Evolutionary conservation across 306 rosid genomes (phyloP).

Genomic region (Potentilla sterilis): DNA sequence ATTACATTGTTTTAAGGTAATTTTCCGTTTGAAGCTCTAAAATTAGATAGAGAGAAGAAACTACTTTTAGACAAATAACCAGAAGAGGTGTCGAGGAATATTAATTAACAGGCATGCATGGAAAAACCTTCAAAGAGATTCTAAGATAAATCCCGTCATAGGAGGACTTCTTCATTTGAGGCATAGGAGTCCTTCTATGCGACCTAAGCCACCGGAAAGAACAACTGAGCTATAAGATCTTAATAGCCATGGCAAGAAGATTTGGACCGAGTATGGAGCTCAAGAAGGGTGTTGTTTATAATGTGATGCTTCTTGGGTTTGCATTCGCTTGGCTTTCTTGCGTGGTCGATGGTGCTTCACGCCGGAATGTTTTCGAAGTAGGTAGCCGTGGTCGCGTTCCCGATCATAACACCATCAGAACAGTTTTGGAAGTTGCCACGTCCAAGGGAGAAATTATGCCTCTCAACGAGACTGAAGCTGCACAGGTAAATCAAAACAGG

Average conservation of each 20-base stretch:
- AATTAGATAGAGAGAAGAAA: neutral
- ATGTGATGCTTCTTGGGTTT: conserved; percentile 8
- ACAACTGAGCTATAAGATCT: conserved; percentile 2
- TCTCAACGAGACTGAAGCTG: conserved; percentile 14
- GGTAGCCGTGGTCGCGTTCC: neutral
- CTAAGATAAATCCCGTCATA: conserved; percentile 14
- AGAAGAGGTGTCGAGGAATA: neutral
- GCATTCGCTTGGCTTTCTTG: conserved; percentile 12
- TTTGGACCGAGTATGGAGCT: conserved; percentile 6
- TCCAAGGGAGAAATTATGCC: neutral
- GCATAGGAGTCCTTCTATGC: conserved; percentile 22
- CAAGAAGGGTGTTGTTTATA: neutral
- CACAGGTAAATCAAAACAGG: neutral
- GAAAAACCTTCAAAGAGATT: neutral
- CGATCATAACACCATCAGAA: neutral
- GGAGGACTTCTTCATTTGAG: conserved; percentile 22
- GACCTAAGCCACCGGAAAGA: neutral
- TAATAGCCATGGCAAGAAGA: conserved; percentile 6
- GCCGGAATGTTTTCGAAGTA: neutral
- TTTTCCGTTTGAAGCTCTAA: conserved; percentile 9
- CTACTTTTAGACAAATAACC: neutral
- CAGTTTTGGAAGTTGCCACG: conserved; percentile 1
- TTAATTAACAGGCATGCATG: neutral
- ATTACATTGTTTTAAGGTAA: neutral
- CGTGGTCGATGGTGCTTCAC: conserved; percentile 10